Base-by-base conservation (phyloP, 176 grass and related monocot species). In the Alopecurus myosuroides region DNA sequence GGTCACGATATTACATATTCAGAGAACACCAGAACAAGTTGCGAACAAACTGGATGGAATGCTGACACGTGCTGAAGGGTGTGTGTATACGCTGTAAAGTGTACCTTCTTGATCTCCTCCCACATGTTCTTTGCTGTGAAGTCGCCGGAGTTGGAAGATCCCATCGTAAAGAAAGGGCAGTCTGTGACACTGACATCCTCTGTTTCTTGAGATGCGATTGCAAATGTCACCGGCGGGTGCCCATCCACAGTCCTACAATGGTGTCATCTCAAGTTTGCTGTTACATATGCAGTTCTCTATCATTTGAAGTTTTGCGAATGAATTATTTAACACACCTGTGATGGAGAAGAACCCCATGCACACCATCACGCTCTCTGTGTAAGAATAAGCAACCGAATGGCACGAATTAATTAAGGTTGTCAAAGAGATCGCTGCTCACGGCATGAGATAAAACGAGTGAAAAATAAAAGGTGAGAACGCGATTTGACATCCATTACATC, bases 101-200 rank as follows among this genome's bases (percentile, higher is more conserved):
- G 3, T 51, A 93, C 94, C 87, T 92, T 87, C 77, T 94, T 97
- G 75, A 97, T 78, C 41, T 90, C 57, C 77, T 74, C 61, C 95
- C 95, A 97, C 90, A 97, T 93, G 77, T 89, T 67, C 66, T 81
- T 87, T 11, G 90, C 92, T 22, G 88, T 93, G 81, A 86, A 70
- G 46, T 84, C 81, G 74, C 85, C 88, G 79, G 90, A 86, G 66
- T 68, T 78, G 57, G 90, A 84, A 41, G 86, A 76, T 5, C 82
- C 89, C 81, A 94, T 88, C 35, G 84, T 66, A 80, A 94, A 97
- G 71, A 52, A 81, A 60, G 95, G 95, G 70, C 90, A 94, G 63
- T 89, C 88, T 71, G 92, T 94, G 57, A 97, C 90, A 20, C 82
- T 25, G 58, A 97, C 88, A 19, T 72, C 95, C 56, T 88, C 79